These are phyloP conservation scores for Ceratocystis papillata DNA, from an alignment of 2,329 filamentous ascomycete genomes.

Conservation along the genomic window DNA sequence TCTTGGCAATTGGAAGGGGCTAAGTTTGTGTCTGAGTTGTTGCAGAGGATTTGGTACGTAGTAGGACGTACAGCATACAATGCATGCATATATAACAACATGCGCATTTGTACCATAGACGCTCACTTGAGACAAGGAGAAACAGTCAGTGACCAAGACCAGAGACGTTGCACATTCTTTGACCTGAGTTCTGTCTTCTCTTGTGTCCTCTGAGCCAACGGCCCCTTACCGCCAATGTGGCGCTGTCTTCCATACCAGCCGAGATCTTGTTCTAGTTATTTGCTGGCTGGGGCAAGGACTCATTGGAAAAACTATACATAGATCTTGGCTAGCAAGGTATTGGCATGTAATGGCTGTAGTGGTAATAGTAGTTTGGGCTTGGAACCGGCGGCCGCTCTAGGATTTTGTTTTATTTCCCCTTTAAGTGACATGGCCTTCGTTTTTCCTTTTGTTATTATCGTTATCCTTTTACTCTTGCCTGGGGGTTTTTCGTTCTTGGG, in stretches of 20 bases:
- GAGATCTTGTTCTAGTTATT: background rate
- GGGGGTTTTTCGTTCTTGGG: background rate
- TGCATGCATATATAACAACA: background rate
- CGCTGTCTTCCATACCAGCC: background rate
- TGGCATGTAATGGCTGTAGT: too few relatives aligned
- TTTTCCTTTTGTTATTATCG: too few relatives aligned
- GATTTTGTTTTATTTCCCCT: too few relatives aligned
- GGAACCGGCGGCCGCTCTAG: too few relatives aligned
- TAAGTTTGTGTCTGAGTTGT: background rate
- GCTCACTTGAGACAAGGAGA: too few relatives aligned
- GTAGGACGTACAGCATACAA: background rate
- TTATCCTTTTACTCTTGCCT: background rate
- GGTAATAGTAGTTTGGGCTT: too few relatives aligned
- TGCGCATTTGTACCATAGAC: too few relatives aligned
- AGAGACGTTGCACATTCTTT: background rate
- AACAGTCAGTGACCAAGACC: background rate
- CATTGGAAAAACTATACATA: background rate
- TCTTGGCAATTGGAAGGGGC: too few relatives aligned
- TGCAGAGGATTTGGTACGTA: background rate
- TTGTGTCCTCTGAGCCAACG: background rate
- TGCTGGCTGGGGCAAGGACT: background rate
- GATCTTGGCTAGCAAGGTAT: background rate
- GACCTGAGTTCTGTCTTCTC: background rate
- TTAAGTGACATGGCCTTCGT: too few relatives aligned
- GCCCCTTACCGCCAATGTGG: background rate